These are phyloP conservation scores for Eucalyptus pauciflora DNA, from an alignment of 345 rosid species.

Conservation along the genomic window DNA sequence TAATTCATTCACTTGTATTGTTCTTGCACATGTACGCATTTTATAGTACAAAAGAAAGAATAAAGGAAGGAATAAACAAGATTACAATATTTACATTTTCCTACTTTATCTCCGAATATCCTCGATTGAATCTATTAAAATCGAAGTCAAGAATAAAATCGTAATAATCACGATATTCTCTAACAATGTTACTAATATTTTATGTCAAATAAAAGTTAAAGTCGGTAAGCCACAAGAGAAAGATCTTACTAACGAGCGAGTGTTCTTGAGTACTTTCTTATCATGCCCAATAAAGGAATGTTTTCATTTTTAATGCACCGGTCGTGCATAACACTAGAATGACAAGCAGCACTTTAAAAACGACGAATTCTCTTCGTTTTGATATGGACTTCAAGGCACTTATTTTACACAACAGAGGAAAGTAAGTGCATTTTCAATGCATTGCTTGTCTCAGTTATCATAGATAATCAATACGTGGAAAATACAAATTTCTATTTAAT, in stretches of 20 bases:
- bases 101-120: too few relatives aligned
- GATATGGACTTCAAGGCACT: neutral
- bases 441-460: neutral
- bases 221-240: neutral
- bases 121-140: too few relatives aligned
- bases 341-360: neutral
- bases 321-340: neutral
- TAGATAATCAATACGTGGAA: neutral
- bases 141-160: too few relatives aligned
- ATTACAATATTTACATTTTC: too few relatives aligned
- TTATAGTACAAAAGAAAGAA: too few relatives aligned
- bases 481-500: neutral
- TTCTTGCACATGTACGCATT: too few relatives aligned
- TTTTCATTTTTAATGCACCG: neutral
- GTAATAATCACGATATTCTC: too few relatives aligned
- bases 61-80: too few relatives aligned
- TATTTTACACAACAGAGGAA: neutral
- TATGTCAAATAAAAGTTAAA: neutral
- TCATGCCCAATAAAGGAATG: neutral
- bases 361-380: neutral
- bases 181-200: neutral
- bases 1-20: too few relatives aligned
- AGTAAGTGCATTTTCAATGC: fast-evolving
- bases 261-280: neutral
- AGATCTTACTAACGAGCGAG: neutral